A percentile compares a stretch with the other conserved stretches of the same genome.
These are phyloP conservation scores for Citrus mangshanensis DNA, from an alignment of 345 rosid genomes.

Conservation along the genomic window DNA sequence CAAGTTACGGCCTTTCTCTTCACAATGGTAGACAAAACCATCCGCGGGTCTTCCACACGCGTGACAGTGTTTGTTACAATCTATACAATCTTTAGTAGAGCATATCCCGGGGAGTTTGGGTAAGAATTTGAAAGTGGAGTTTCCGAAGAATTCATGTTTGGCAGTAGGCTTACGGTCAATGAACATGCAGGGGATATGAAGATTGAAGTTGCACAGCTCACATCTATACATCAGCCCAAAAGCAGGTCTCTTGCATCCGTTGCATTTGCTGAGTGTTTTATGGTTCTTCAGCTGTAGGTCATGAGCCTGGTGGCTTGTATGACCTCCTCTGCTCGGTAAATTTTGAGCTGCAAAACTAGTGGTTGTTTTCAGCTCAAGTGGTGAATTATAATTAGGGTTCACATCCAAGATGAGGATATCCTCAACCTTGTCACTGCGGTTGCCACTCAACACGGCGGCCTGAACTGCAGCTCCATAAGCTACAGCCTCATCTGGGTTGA, in stretches of 20 bases:
- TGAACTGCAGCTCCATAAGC: slow-evolving; percentile 51
- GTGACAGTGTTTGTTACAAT: neutral
- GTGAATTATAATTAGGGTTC: slow-evolving; percentile 20
- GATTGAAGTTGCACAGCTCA: neutral
- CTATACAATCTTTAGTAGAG: neutral
- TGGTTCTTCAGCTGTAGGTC: neutral
- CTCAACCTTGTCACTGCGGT: slow-evolving; percentile 35
- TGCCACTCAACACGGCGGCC: slow-evolving; percentile 45
- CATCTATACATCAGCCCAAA: slow-evolving; percentile 1
- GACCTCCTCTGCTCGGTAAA: neutral
- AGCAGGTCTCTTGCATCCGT: neutral
- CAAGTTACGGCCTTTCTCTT: neutral
- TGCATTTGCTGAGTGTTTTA: neutral
- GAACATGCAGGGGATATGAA: neutral
- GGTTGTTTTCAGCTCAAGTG: neutral
- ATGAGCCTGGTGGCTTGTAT: neutral
- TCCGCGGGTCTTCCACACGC: neutral
- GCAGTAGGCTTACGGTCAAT: neutral
- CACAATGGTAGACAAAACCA: slow-evolving; percentile 3
- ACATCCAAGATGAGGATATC: slow-evolving; percentile 34
- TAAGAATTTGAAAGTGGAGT: neutral
- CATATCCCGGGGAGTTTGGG: accelerated
- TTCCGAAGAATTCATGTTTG: neutral
- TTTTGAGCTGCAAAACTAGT: neutral
- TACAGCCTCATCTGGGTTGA: slow-evolving; percentile 48